A percentile compares a stretch with the other conserved stretches of the same genome.
Evolutionary conservation across 108 stramenopile genomes (phyloP).

Genomic region (Schizochytrium sp.): DNA sequence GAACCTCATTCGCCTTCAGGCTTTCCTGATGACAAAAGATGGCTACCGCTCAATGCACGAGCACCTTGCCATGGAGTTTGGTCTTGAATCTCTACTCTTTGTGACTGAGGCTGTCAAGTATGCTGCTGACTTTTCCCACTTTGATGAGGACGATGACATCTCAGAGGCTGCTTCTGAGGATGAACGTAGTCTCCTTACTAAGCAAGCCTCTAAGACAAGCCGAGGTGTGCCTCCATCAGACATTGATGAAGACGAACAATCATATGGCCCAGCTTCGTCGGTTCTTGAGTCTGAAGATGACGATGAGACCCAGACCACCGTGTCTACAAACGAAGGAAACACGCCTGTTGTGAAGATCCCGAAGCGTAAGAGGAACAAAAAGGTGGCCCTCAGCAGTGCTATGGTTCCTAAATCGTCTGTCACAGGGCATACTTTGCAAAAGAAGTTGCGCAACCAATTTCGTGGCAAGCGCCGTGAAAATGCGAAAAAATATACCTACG

Average conservation of each 20-base stretch:
- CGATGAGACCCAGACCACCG: not conserved
- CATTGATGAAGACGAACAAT: not conserved
- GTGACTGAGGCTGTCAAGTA: slow-evolving; percentile 13
- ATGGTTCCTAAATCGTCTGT: not conserved
- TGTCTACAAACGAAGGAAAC: not conserved
- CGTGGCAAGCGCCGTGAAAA: not conserved
- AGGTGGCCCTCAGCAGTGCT: not conserved
- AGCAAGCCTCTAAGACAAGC: not conserved
- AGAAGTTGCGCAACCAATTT: not conserved
- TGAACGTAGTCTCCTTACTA: not conserved
- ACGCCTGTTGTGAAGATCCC: not conserved
- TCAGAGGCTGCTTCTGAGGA: not conserved
- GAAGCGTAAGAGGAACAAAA: slow-evolving; percentile 19
- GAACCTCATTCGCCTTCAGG: slow-evolving; percentile 12
- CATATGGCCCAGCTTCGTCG: not conserved
- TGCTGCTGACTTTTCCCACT: not conserved
- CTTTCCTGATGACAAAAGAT: slow-evolving; percentile 45
- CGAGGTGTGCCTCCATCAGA: not conserved
- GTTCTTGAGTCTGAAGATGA: not conserved
- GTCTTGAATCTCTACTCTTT: slow-evolving; percentile 41
- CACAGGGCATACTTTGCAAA: not conserved
- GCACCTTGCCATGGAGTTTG: slow-evolving; percentile 40
- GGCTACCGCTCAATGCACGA: slow-evolving; percentile 48
- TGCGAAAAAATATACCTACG: not conserved
- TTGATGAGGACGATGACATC: not conserved